Evolutionary conservation across 2,329 filamentous ascomycete genomes (phyloP), one percentile per base, ranked within the genome.

Genomic region (Cladosporium sp.): DNA sequence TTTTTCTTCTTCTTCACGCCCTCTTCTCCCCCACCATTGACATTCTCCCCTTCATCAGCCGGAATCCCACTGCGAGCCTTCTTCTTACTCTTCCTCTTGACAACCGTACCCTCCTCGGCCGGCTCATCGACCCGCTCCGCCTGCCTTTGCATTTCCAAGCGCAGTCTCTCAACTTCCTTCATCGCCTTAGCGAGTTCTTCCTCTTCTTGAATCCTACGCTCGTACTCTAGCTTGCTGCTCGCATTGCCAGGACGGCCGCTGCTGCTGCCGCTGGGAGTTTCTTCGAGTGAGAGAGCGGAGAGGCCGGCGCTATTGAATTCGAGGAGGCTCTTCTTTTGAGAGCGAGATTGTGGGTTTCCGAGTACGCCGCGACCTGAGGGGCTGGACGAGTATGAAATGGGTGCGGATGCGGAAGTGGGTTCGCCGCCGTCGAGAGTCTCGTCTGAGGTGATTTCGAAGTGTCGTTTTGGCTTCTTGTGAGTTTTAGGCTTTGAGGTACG

Each of bases 251-350:
- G 20, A 18, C 45, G 37, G 30, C 55, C 56, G 6, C 43, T 34
- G 30, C n/a, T n/a, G n/a, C 49, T 58, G 3, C 36, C 19, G 19
- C 36, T 18, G 4, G 37, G n/a, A 7, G 68, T 73, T 29, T 77
- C 81, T 43, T 85, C 82, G 1, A 96, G 78, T 39, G 80, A 86
- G 38, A 96, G 79, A 2, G 81, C 73, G 1, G 83, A 82, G 3
- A 99, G 81, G 37, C 84, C 86, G 57, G 88, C 92, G 30, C 90
- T 95, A 69, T 96, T 90, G 1, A 97, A 86, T 57, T 91, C 83
- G 1, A 99, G 79, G 1, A 96, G 73, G 4, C 77, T 77, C 55
- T 86, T 89, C 63, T 83, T 87, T 1, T 9, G 20, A 18, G 39
- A 4, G 19, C 48, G 59, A 53, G 22, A 55, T n/a, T n/a, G 18